Evolutionary conservation across 2,329 filamentous ascomycete species (phyloP), one percentile per base, ranked within the genome.

Genomic region (Fusarium palustre): DNA sequence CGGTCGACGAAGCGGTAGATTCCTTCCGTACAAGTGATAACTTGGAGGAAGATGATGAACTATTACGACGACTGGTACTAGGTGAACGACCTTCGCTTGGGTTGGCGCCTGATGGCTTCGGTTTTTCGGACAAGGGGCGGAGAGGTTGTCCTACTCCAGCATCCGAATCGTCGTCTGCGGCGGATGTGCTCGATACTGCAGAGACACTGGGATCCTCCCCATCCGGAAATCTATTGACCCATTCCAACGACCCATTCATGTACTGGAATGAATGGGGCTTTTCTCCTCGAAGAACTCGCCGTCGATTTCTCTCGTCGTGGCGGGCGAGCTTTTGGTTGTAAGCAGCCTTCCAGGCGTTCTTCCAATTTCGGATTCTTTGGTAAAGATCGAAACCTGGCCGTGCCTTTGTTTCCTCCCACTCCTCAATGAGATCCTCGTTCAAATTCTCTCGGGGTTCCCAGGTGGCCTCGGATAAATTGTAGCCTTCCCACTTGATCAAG

Each of bases 391-490:
- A 72, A 5, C 72, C 75, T 12, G 80, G 76, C 9, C 76, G 74
- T n/a, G 73, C 68, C 68, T 83, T 84, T 7, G 74, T 79, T 28
- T 78, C 73, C 49, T 79, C 74, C 86, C 86, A 88, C 4, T 80
- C 73, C 0, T 72, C 61, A 3, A 82, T 71, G 7, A 87, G 74
- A 0, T 77, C 77, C 3, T 75, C 65, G 1, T 76, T 77, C 6
- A 88, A 72, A 56, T 86, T 77, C 7, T 80, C 75, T 12, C 74
- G 67, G 0, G 86, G 85, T 67, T 89, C 86, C 86, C 86, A 89
- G 5, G 78, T 79, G 46, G 79, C 78, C n/a, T 78, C 75, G 31
- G 69, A 62, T 1, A 83, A 70, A 1, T 73, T 66, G 47, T 73
- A 82, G 3, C 76, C 76, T 22, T 77, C 73, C 81, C 81, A 83